A percentile compares a stretch with the other conserved stretches of the same genome.
These are phyloP conservation scores for Linnemannia zychae DNA, from an alignment of 192 early-diverging fungal genomes.

Conservation along the genomic window DNA sequence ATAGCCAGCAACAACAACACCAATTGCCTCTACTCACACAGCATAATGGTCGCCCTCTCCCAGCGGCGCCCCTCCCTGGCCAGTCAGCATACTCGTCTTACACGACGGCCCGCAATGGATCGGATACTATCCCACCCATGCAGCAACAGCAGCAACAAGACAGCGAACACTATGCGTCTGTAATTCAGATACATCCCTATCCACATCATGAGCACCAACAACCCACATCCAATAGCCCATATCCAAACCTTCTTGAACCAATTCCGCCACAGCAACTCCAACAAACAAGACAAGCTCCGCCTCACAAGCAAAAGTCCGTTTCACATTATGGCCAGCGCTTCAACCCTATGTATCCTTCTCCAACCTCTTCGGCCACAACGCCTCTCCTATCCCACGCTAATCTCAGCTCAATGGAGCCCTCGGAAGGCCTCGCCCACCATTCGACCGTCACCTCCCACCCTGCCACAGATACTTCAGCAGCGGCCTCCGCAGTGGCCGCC, in stretches of 20 bases:
- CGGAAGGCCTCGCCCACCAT: conserved; percentile 25
- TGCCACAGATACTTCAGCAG: conserved; percentile 10
- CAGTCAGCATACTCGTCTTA: background rate
- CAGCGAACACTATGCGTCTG: background rate
- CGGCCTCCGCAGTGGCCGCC: conserved; percentile 12
- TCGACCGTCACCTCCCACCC: conserved; percentile 20
- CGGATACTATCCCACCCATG: background rate
- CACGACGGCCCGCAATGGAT: background rate
- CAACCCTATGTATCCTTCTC: conserved; percentile 51
- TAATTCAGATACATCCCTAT: conserved; percentile 9
- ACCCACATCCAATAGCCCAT: background rate
- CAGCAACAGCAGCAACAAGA: conserved; percentile 21
- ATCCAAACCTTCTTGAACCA: conserved; percentile 19
- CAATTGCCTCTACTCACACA: conserved; percentile 10
- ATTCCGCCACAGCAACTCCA: conserved; percentile 27
- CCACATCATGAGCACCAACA: conserved; percentile 11
- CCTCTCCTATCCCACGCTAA: conserved; percentile 38
- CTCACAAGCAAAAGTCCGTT: conserved; percentile 40
- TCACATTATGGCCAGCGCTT: conserved; percentile 45
- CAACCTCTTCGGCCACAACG: conserved; percentile 37
- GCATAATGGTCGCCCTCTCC: conserved; percentile 9
- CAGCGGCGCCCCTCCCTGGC: background rate
- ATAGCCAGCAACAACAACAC: conserved; percentile 3
- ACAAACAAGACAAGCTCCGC: conserved; percentile 12
- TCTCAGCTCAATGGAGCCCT: conserved; percentile 15